Evolutionary conservation across 1,139 yeast genomes (phyloP).

Genomic region (Taphrina pruni): DNA sequence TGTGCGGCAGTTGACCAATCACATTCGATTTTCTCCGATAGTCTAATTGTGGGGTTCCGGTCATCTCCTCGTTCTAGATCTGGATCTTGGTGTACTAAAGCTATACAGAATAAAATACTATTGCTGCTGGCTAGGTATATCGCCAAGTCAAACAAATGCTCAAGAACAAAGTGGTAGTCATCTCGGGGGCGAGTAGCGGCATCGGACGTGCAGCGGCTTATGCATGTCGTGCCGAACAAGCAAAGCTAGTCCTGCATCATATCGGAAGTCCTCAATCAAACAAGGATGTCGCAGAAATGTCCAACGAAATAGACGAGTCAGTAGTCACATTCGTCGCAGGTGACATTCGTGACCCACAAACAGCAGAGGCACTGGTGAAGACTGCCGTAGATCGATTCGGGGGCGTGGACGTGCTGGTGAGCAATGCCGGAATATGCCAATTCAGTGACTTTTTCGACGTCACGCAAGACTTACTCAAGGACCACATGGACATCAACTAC

Average conservation of each 20-base stretch:
- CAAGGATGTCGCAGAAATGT: constrained; percentile 44
- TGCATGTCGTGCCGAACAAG: constrained; percentile 49
- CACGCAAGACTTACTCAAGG: constrained; percentile 55
- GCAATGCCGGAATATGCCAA: constrained; percentile 59
- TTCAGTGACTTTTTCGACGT: constrained; percentile 54
- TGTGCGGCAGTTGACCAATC: background rate
- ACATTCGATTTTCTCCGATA: background rate
- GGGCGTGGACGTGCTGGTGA: constrained; percentile 56
- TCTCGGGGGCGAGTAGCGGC: constrained; percentile 57
- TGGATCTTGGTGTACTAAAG: too few species aligned
- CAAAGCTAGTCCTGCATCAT: constrained; percentile 50
- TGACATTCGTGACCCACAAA: constrained; percentile 56
- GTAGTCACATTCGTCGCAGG: constrained; percentile 53
- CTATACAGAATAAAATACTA: too few species aligned
- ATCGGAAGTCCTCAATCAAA: constrained; percentile 38
- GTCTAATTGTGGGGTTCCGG: constrained; percentile 2
- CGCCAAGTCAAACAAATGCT: background rate
- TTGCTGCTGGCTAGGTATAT: too few species aligned
- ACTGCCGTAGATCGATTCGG: constrained; percentile 55
- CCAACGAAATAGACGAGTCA: constrained; percentile 46
- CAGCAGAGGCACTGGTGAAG: constrained; percentile 53
- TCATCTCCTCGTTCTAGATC: background rate
- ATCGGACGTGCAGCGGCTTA: constrained; percentile 55
- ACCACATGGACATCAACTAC: constrained; percentile 56
- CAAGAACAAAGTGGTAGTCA: constrained; percentile 46